Percentiles rank a stretch among this genome's conserved stretches.
These are phyloP conservation scores for Clonostachys rosea DNA, from an alignment of 2,329 filamentous ascomycete genomes.

Conservation along the genomic window DNA sequence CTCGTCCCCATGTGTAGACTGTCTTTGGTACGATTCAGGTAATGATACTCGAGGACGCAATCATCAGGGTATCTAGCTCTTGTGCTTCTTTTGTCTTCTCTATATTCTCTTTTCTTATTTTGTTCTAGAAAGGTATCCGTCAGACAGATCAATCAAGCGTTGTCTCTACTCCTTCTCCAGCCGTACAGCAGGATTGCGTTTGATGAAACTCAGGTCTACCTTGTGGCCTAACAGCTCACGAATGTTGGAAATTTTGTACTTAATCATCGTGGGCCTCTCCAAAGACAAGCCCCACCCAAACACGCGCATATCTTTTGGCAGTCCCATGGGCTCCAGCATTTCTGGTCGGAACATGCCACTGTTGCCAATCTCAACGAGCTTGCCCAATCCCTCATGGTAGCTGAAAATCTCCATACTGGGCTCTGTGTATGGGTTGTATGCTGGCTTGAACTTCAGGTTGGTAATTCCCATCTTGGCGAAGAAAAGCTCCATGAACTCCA, in stretches of 20 bases:
- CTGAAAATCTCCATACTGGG: conserved; percentile 98
- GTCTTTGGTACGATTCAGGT: no score
- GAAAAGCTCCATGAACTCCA: conserved; percentile 92
- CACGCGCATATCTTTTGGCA: conserved; percentile 86
- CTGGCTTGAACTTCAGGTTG: conserved; percentile 88
- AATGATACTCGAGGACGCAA: not conserved
- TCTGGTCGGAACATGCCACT: conserved; percentile 98
- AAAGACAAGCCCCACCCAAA: conserved; percentile 92
- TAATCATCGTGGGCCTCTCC: conserved; percentile 97
- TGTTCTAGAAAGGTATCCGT: not conserved
- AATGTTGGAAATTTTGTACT: conserved; percentile 86
- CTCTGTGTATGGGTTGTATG: conserved; percentile 90
- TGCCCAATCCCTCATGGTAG: conserved; percentile 82
- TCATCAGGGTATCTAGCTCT: not conserved
- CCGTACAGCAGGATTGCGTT: conserved; percentile 85
- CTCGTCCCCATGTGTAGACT: no score
- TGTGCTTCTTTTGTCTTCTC: not conserved
- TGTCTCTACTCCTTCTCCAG: conserved; percentile 70
- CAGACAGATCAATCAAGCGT: no score
- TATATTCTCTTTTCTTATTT: not conserved
- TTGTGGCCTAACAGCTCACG: conserved; percentile 91
- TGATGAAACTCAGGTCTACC: conserved; percentile 89
- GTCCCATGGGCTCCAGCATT: conserved; percentile 92
- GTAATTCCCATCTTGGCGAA: conserved; percentile 92
- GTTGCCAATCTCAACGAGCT: conserved; percentile 97